Evolutionary conservation across 306 rosid species (phyloP).

Genomic region (Acmispon strigosus): DNA sequence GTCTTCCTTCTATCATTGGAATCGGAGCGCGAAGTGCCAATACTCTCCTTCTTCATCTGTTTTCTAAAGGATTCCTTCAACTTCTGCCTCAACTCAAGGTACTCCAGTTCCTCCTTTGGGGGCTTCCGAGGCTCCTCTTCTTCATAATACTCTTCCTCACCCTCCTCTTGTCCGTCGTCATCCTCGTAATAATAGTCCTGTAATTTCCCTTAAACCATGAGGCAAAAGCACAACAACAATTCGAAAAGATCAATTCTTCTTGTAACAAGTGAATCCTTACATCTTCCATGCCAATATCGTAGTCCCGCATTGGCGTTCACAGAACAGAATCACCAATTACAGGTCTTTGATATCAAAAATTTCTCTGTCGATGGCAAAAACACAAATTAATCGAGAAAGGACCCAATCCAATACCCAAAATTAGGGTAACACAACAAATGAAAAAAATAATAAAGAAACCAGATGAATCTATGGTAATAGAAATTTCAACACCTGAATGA

Average conservation of each 20-base stretch:
- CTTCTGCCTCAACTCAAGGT: constrained; percentile 62
- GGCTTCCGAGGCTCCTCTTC: constrained; percentile 42
- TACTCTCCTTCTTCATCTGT: constrained; percentile 48
- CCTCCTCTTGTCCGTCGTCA: constrained; percentile 34
- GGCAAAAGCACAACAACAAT: not conserved
- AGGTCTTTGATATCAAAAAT: not conserved
- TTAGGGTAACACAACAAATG: not conserved
- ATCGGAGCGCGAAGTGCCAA: constrained; percentile 21
- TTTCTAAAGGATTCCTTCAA: constrained; percentile 58
- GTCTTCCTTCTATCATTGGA: constrained; percentile 38
- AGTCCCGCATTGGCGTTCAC: constrained; percentile 46
- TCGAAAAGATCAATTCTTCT: not conserved
- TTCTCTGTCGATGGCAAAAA: not conserved
- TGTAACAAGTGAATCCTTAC: constrained; percentile 26
- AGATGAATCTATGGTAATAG: not conserved
- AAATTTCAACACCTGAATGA: not conserved
- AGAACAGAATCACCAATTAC: not conserved
- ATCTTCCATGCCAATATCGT: constrained; percentile 22
- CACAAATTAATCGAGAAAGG: not conserved
- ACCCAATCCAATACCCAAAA: not conserved
- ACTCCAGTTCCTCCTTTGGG: constrained; percentile 56
- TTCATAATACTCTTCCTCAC: constrained; percentile 38
- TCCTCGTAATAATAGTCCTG: constrained; percentile 36
- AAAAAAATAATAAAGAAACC: not conserved
- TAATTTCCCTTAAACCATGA: constrained; percentile 3